Conservation (phyloP, 805 yeast genomes). For the Huiozyma sinensis region DNA sequence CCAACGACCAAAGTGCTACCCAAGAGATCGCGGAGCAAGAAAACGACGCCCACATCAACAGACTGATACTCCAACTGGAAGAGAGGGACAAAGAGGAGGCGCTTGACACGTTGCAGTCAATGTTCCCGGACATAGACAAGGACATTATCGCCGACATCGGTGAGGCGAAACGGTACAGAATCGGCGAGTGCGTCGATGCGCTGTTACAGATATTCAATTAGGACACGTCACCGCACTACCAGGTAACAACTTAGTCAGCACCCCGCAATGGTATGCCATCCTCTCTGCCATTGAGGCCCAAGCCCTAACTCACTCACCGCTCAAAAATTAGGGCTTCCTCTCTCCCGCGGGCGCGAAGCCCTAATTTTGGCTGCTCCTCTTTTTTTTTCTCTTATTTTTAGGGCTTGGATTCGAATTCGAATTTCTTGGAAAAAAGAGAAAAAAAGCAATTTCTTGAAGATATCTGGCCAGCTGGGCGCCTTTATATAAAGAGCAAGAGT, state of each 20-base stretch:
- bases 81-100: conserved; percentile 37
- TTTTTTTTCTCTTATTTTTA: too few relatives aligned
- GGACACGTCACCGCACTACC: not conserved
- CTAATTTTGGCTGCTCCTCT: too few relatives aligned
- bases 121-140: conserved; percentile 68
- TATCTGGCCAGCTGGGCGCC: too few relatives aligned
- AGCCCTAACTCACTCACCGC: too few relatives aligned
- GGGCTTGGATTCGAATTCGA: too few relatives aligned
- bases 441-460: too few relatives aligned
- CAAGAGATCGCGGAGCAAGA: conserved; percentile 16
- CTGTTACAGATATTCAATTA: conserved; percentile 19
- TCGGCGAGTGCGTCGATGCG: conserved; percentile 66
- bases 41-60: conserved; percentile 16
- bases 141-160: conserved; percentile 64
- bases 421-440: too few relatives aligned
- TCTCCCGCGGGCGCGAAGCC: too few relatives aligned
- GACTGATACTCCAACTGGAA: conserved; percentile 30
- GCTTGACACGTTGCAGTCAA: conserved; percentile 41
- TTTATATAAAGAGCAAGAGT: too few relatives aligned
- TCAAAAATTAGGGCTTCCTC: too few relatives aligned
- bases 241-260: not conserved
- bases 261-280: not conserved
- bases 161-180: conserved; percentile 48
- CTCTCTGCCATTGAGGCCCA: too few relatives aligned
- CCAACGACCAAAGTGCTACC: conserved; percentile 3